These are phyloP conservation scores for Irpex rosettiformis DNA, from an alignment of 1,284 basidiomycete genomes.

Conservation along the genomic window DNA sequence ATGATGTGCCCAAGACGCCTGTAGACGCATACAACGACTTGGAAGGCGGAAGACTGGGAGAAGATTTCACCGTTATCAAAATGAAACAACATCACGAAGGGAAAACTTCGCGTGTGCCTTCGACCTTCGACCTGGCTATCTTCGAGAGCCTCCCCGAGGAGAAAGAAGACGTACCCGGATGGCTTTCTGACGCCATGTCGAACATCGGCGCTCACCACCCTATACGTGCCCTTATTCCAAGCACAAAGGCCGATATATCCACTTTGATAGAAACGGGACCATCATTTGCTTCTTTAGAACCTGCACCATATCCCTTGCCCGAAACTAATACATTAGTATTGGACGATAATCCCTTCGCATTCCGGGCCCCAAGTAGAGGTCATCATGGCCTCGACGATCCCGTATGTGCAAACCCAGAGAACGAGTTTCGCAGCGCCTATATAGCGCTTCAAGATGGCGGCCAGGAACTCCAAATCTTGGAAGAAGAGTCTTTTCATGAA, in stretches of 20 bases:
- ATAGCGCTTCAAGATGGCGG: neutral
- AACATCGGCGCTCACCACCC: constrained; percentile 40
- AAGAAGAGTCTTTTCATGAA: neutral
- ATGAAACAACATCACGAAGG: constrained; percentile 21
- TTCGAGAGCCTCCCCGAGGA: neutral
- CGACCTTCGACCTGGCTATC: constrained; percentile 2
- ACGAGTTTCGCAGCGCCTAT: neutral
- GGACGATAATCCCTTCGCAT: constrained; percentile 16
- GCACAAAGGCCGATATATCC: constrained; percentile 9
- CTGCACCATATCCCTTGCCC: neutral
- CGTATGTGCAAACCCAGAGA: neutral
- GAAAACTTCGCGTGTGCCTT: neutral
- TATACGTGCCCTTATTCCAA: constrained; percentile 37
- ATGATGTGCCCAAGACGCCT: constrained; percentile 40
- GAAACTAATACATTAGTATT: neutral
- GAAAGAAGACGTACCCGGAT: constrained; percentile 34
- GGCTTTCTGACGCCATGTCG: constrained; percentile 44
- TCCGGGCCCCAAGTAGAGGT: constrained; percentile 9
- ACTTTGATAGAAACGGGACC: neutral
- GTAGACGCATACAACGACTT: constrained; percentile 36
- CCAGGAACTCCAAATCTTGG: neutral
- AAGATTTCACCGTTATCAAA: constrained; percentile 43
- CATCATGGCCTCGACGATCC: neutral
- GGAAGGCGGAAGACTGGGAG: constrained; percentile 32
- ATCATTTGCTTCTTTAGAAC: neutral